Conservation (phyloP, 768 basidiomycete species). For the Russula abietina region DNA sequence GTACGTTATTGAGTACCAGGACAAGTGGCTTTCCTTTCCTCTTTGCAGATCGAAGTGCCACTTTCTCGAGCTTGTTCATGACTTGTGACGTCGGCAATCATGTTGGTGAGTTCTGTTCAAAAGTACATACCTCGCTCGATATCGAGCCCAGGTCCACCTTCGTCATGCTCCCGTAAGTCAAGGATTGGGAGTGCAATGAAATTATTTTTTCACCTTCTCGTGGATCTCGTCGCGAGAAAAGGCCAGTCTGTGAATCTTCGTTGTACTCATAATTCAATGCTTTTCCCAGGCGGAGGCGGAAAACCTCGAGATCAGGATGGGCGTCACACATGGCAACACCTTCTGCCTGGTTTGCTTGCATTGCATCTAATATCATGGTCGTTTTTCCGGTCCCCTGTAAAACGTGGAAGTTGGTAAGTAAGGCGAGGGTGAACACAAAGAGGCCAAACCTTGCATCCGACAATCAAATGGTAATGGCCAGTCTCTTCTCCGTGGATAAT, state of each 20-base stretch:
- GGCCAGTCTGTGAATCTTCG: conserved; percentile 71
- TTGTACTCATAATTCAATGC: conserved; percentile 82
- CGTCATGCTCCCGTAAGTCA: not conserved
- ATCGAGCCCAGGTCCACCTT: conserved; percentile 68
- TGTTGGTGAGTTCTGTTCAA: not conserved
- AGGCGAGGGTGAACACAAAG: not conserved
- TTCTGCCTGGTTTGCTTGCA: conserved; percentile 65
- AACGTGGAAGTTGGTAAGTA: conserved; percentile 16
- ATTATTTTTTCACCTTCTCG: conserved; percentile 50
- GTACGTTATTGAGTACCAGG: conserved; percentile 75
- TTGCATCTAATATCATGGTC: conserved; percentile 78
- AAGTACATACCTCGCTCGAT: conserved; percentile 61
- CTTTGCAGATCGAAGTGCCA: conserved; percentile 59
- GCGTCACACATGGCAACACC: conserved; percentile 75
- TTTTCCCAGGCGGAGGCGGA: conserved; percentile 79
- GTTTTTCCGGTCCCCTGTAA: conserved; percentile 72
- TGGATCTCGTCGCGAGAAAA: conserved; percentile 81
- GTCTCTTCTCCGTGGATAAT: conserved; percentile 70
- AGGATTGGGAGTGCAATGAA: conserved; percentile 10
- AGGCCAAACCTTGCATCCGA: conserved; percentile 63
- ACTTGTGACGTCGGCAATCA: conserved; percentile 35
- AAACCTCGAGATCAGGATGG: conserved; percentile 83
- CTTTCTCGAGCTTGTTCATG: conserved; percentile 79
- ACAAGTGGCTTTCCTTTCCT: conserved; percentile 63
- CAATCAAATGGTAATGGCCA: conserved; percentile 69